Base-by-base conservation (phyloP, 352 stramenopile genomes). In the Aphanomyces euteiches region DNA sequence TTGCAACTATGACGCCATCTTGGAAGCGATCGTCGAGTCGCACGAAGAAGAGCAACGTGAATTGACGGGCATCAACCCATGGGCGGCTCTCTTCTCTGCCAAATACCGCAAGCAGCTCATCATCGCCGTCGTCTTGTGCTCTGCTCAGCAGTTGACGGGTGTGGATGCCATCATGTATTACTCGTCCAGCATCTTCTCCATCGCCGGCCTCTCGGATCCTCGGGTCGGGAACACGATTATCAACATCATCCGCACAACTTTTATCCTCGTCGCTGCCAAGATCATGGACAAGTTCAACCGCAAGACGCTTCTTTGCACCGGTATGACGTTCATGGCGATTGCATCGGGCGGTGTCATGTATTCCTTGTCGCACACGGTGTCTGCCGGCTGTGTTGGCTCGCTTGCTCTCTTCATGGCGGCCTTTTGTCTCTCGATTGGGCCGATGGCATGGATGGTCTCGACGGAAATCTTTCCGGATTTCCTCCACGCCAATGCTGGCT, bases 131-230 rank as follows among this genome's bases (percentile, higher is more conserved):
- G 79, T 72, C 4, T 69, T 89, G 38, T 76, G 77, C 6, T 69
- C 72, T 8, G 67, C 78, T 0, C 78, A 87, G 60, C 83, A 89
- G 56, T 76, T 90, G 41, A 84, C 80, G 1, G 83, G 81, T 36
- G 77, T 91, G 73, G 89, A 87, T 59, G 84, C 79, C 40, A 80
- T 90, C 10, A 90, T 89, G 69, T 83, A 87, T 60, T 91, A 91
- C 70, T 90, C 84, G 34, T 87, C 80, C 19, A 72, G 69, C 8
- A 74, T 90, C n/a, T 91, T 90, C 59, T 82, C 77, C 34, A 67
- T 81, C 40, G 84, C 84, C 5, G 83, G 83, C 4, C 76, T 91
- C 47, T 59, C 73, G 0, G 84, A 90, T 58, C 73, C 75, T 43
- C 84, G 84, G 38, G 63, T 91, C 19, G 84, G 81, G 50, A 85